Evolutionary conservation across 2,329 filamentous ascomycete genomes (phyloP), one percentile per base, ranked within the genome.

Genomic region (Chaetomiaceae sp.): DNA sequence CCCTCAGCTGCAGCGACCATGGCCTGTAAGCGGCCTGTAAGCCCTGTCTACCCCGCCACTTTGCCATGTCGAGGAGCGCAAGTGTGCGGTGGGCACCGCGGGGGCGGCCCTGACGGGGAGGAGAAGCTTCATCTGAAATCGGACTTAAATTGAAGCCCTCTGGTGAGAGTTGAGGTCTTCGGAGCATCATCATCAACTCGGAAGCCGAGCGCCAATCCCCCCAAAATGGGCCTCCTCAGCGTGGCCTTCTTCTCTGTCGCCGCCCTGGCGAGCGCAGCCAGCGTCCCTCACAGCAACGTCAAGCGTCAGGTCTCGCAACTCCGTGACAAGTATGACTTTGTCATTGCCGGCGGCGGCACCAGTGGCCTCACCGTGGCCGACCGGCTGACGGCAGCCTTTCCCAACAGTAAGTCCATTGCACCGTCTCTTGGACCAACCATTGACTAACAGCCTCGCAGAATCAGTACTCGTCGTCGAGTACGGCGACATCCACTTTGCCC

Each of bases 301-400:
- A 65, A 59, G 55, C 61, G 62, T 14, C 63, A 66, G 49, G 58
- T 61, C 23, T 56, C 64, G 14, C 47, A 66, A 53, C 61, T 67
- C 27, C 61, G 65, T 4, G 55, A 62, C 27, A 58, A 66, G 14
- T 63, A 63, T 51, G 66, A 68, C 60, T 67, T 67, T 55, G 57
- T 67, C 22, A 55, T 68, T 29, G 63, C 65, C 19, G 67, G 67
- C 27, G 68, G 63, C 22, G 68, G 68, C 23, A 70, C 67, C 1
- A 61, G 65, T 6, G 68, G 68, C 6, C 55, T 69, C 46, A 69
- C 68, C 6, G 62, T 69, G 14, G 68, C 67, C 20, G 65, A 69
- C 54, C 66, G 67, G 33, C 58, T 69, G 19, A 62, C 64, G 20
- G 63, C 61, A 42, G 65, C 65, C 8, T 65, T 68, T 22, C 64